These are phyloP conservation scores for Avena insularis DNA, from an alignment of 176 grass and related monocot genomes.

Conservation along the genomic window DNA sequence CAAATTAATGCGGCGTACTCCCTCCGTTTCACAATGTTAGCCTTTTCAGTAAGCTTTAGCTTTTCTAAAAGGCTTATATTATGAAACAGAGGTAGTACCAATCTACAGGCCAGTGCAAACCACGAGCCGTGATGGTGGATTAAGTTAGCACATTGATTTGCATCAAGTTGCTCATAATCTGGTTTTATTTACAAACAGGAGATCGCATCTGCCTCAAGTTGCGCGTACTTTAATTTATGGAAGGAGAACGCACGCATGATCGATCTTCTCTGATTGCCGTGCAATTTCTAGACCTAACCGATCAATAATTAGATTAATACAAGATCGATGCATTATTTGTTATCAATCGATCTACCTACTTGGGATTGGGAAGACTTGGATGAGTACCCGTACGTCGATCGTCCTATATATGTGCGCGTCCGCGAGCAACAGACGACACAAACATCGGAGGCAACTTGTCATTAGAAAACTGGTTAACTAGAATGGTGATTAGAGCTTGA, in stretches of 20 bases:
- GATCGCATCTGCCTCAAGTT: background rate
- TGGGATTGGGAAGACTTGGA: background rate
- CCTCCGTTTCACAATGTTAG: too few relatives aligned
- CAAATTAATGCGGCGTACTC: background rate
- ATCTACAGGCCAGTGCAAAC: background rate
- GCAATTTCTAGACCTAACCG: background rate
- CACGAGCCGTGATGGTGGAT: background rate
- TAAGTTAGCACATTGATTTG: background rate
- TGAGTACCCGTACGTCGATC: background rate
- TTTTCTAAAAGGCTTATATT: too few relatives aligned
- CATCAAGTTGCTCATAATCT: background rate
- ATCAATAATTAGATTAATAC: background rate
- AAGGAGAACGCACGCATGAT: background rate
- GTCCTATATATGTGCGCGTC: background rate
- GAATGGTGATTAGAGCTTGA: too few relatives aligned
- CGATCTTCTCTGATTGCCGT: background rate
- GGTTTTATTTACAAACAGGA: too few relatives aligned
- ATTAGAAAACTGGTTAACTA: too few relatives aligned
- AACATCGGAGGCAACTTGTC: constrained; percentile 37
- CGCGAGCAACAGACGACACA: constrained; percentile 31
- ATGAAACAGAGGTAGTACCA: background rate
- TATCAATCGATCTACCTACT: background rate
- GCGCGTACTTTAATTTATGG: background rate
- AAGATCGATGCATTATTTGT: background rate
- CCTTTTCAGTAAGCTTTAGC: too few relatives aligned